Conservation (phyloP, 1,139 yeast species). For the Candida sp. region DNA sequence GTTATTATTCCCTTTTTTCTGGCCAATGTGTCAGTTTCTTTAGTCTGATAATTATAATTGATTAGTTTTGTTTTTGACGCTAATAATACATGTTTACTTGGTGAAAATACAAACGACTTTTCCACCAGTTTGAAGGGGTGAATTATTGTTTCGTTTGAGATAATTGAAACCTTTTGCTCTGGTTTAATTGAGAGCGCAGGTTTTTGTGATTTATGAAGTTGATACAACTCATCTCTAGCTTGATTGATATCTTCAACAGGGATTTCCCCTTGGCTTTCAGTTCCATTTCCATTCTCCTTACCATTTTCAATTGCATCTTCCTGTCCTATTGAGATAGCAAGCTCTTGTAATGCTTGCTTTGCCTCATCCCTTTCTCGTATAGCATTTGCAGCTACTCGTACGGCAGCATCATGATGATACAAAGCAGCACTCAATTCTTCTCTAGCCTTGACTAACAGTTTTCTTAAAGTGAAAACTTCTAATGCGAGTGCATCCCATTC, state of each 20-base stretch:
- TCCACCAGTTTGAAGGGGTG: slow-evolving; percentile 4
- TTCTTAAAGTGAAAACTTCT: slow-evolving; percentile 74
- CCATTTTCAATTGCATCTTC: slow-evolving; percentile 5
- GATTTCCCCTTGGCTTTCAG: slow-evolving; percentile 4
- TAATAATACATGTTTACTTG: neutral
- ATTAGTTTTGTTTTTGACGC: slow-evolving; percentile 2
- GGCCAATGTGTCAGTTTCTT: neutral
- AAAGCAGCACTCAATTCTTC: slow-evolving; percentile 75
- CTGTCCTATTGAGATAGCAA: slow-evolving; percentile 30
- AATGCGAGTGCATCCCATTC: slow-evolving; percentile 91
- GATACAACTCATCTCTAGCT: slow-evolving; percentile 38
- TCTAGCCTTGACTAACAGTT: slow-evolving; percentile 63
- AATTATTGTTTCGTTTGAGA: neutral
- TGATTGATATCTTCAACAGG: slow-evolving; percentile 22
- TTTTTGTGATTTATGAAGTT: slow-evolving; percentile 41
- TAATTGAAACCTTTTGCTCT: slow-evolving; percentile 6
- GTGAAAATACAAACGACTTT: neutral
- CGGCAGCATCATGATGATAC: slow-evolving; percentile 88
- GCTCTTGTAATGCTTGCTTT: slow-evolving; percentile 50
- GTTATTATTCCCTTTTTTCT: slow-evolving; percentile 6
- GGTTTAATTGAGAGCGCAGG: slow-evolving; percentile 24
- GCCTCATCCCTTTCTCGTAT: slow-evolving; percentile 76
- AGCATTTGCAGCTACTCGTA: slow-evolving; percentile 76
- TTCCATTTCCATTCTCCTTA: slow-evolving; percentile 2
- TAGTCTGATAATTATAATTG: neutral